These are phyloP conservation scores for Lactarius hatsudake DNA, from an alignment of 768 basidiomycete species.

Conservation along the genomic window DNA sequence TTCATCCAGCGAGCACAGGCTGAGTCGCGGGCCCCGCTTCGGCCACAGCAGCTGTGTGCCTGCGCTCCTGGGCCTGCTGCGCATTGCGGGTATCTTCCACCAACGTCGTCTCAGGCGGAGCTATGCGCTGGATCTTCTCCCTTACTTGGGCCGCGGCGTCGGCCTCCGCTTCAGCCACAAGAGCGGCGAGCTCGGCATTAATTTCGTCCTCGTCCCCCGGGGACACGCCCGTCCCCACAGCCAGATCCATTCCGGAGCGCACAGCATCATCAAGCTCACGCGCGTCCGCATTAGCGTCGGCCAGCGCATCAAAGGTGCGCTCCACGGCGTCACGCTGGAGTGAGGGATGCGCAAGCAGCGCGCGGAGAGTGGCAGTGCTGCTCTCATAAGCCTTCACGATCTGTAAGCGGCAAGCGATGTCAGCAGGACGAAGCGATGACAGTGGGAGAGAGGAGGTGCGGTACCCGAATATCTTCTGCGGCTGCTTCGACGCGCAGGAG, in stretches of 20 bases:
- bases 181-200: conserved; percentile 60
- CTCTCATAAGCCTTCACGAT: conserved; percentile 85
- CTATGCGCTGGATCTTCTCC: conserved; percentile 14
- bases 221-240: conserved; percentile 41
- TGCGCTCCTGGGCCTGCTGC: background rate
- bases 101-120: background rate
- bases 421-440: background rate
- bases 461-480: conserved; percentile 84
- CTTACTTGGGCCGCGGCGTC: conserved; percentile 26
- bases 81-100: background rate
- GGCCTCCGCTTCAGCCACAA: conserved; percentile 47
- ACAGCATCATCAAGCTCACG: conserved; percentile 81
- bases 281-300: conserved; percentile 79
- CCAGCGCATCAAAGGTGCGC: conserved; percentile 83
- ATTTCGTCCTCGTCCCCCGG: conserved; percentile 52
- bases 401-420: conserved; percentile 38
- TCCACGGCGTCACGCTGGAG: conserved; percentile 78
- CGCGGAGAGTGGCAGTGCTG: conserved; percentile 72
- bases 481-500: conserved; percentile 82
- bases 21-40: background rate
- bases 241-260: conserved; percentile 57
- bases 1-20: conserved; percentile 10
- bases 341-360: conserved; percentile 76
- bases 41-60: background rate
- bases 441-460: conserved; percentile 2